phyloP scores from a whole-genome alignment of 2,329 filamentous ascomycete species.

The Fusarium nodosum region DNA sequence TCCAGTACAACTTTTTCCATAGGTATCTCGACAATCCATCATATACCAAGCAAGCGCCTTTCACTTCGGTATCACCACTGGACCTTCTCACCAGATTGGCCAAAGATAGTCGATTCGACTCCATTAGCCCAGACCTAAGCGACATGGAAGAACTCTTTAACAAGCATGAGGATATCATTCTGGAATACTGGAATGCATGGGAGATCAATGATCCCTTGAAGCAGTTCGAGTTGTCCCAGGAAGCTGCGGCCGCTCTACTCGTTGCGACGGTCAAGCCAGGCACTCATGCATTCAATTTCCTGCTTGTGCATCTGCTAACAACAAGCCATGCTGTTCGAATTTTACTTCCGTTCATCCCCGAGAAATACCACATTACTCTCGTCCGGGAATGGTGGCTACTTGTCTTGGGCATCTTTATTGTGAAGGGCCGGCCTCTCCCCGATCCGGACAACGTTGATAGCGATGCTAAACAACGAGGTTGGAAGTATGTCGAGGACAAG shows the following conservation, averaged over 20 bases:
- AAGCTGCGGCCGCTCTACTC: slow-evolving; percentile 71
- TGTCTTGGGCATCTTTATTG: slow-evolving; percentile 81
- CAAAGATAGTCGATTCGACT: slow-evolving; percentile 77
- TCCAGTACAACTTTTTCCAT: slow-evolving; percentile 71
- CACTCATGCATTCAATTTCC: slow-evolving; percentile 82
- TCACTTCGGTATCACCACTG: slow-evolving; percentile 72
- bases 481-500: slow-evolving; percentile 81
- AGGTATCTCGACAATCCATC: slow-evolving; percentile 79
- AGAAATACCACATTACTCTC: slow-evolving; percentile 78
- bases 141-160: slow-evolving; percentile 78
- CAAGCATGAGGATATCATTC: slow-evolving; percentile 75
- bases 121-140: slow-evolving; percentile 65
- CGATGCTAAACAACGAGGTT: slow-evolving; percentile 75
- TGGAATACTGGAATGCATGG: slow-evolving; percentile 96
- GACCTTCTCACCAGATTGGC: slow-evolving; percentile 79
- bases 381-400: slow-evolving; percentile 93
- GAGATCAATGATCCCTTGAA: slow-evolving; percentile 75
- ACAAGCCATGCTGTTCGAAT: slow-evolving; percentile 91
- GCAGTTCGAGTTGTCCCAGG: slow-evolving; percentile 80
- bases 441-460: slow-evolving; percentile 72
- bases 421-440: slow-evolving; percentile 79
- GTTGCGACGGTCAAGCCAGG: slow-evolving; percentile 70
- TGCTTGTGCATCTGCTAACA: slow-evolving; percentile 84
- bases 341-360: slow-evolving; percentile 81
- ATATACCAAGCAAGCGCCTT: slow-evolving; percentile 75